Base-by-base conservation (phyloP, 495 filamentous ascomycete species). In the Usnea hakonensis region DNA sequence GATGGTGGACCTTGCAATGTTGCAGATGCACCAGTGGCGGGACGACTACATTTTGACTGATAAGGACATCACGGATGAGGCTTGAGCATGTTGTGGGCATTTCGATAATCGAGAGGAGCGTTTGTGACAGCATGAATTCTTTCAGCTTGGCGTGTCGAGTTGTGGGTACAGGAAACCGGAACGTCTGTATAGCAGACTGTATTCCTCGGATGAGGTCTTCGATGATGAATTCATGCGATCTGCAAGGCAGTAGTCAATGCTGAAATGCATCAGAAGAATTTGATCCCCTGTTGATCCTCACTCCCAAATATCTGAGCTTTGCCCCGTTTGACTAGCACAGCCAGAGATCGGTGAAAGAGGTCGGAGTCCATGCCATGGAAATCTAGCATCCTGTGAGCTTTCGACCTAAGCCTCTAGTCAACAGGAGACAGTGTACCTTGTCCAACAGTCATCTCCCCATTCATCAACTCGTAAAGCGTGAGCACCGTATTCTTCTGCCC, bases 271-370 rank as follows among this genome's bases (percentile, higher is more conserved):
- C 78, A 97, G 71, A 97, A 97, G 77, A 98, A 97, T 76, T 98
- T 98, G 62, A 97, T 90, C 58, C 94, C 94, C 69, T 85, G 83
- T 62, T 88, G 84, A 66, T 93, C 93, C 64, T 92, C 91, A 41
- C 67, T 74, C 23, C 93, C 93, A 78, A 98, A 97, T 16, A 97
- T 83, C 75, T 97, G 91, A 28, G 94, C 92, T 74, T 88, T 95
- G 64, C 91, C 91, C 40, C 87, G 79, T 78, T 92, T 96, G 30
- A 95, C 90, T 30, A 96, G 77, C 58, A 90, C 78, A 61, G 79
- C 78, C 21, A 98, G 75, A n/a, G 89, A 83, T 71, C 87, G 90
- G 61, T 86, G 79, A 71, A 97, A 81, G 38, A 95, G 68, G 30
- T 91, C 90, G 28, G 75, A 70, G 66, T 97, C 91, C 80, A 98